A percentile compares a stretch with the other conserved stretches of the same genome.
Evolutionary conservation across 1,284 basidiomycete genomes (phyloP).

Genomic region (Puccinia hordei): DNA sequence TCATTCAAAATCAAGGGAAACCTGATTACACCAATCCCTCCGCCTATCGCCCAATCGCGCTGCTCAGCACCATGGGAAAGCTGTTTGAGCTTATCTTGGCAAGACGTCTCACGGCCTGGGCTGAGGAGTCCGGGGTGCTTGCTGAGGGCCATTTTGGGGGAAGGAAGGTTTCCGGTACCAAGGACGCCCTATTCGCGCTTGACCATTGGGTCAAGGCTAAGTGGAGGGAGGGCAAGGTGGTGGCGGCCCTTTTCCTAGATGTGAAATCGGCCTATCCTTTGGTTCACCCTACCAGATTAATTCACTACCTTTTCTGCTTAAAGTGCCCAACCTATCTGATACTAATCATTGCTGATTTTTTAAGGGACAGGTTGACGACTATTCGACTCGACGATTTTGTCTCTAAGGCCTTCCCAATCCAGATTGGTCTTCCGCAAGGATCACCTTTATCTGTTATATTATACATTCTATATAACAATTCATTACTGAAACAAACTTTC

Average conservation of each 20-base stretch:
- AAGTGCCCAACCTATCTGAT: constrained; percentile 12
- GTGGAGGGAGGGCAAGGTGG: constrained; percentile 36
- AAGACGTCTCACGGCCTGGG: not conserved
- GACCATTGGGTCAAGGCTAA: not conserved
- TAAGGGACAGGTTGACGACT: too few relatives aligned
- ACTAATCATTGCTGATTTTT: not conserved
- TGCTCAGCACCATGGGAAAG: not conserved
- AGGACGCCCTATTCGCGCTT: too few relatives aligned
- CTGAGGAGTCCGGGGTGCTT: not conserved
- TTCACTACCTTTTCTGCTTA: not conserved
- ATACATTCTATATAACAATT: too few relatives aligned
- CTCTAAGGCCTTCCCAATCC: too few relatives aligned
- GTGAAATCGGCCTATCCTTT: constrained; percentile 31
- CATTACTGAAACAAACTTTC: too few relatives aligned
- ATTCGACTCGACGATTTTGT: too few relatives aligned
- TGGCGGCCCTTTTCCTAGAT: not conserved
- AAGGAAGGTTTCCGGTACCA: not conserved
- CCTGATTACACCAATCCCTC: not conserved
- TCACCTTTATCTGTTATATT: too few relatives aligned
- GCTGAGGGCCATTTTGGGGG: not conserved
- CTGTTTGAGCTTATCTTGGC: not conserved
- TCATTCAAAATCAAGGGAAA: not conserved
- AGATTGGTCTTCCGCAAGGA: too few relatives aligned
- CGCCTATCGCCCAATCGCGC: constrained; percentile 16
- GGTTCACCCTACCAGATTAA: not conserved